A percentile compares a stretch with the other conserved stretches of the same genome.
Evolutionary conservation across 306 rosid genomes (phyloP).

Genomic region (Rosa chinensis): DNA sequence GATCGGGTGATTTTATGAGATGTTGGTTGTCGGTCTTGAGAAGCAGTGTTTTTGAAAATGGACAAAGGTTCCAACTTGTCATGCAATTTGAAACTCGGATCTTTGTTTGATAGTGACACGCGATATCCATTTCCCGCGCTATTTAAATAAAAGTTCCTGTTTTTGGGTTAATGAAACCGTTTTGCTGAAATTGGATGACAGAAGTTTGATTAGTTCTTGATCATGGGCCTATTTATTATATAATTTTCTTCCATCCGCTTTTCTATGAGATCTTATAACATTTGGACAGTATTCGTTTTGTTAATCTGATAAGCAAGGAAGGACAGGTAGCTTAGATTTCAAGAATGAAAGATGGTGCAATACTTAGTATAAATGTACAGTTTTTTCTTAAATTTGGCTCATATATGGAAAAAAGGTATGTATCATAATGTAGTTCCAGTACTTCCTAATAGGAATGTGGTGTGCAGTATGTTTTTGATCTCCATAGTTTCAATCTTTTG

Average conservation of each 20-base stretch:
- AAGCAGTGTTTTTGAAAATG: neutral
- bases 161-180: neutral
- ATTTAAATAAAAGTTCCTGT: neutral
- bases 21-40: neutral
- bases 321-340: neutral
- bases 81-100: neutral
- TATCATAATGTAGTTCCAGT: neutral
- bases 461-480: neutral
- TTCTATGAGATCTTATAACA: neutral
- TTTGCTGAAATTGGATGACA: neutral
- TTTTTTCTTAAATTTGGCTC: neutral
- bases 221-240: neutral
- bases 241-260: neutral
- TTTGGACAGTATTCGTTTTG: neutral
- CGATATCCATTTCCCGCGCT: neutral
- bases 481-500: neutral
- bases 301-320: neutral
- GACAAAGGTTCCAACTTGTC: neutral
- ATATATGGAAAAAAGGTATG: neutral
- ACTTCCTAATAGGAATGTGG: neutral
- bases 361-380: neutral
- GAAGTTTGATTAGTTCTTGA: slow-evolving; percentile 5
- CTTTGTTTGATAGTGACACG: too few relatives aligned
- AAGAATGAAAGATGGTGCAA: neutral
- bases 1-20: neutral